Conservation (phyloP, 2,329 filamentous ascomycete species). For the Fusarium buharicum region DNA sequence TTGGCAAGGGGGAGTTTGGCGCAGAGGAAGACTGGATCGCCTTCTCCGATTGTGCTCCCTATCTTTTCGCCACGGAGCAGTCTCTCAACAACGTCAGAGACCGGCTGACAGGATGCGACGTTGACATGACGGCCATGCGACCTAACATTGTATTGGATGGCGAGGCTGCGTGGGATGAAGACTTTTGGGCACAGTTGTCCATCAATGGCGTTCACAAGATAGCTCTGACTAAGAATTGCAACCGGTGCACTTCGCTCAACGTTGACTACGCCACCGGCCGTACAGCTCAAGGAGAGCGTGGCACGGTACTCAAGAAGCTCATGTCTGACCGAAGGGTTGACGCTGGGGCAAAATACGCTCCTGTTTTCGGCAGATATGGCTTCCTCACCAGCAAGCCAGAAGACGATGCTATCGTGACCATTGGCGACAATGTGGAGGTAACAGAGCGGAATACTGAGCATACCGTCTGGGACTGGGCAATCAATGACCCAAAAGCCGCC, state of each 20-base stretch:
- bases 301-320: constrained; percentile 74
- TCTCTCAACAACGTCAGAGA: constrained; percentile 74
- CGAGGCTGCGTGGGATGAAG: constrained; percentile 71
- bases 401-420: constrained; percentile 38
- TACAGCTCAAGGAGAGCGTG: constrained; percentile 64
- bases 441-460: constrained; percentile 61
- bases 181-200: constrained; percentile 74
- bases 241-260: constrained; percentile 74
- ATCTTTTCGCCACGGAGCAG: constrained; percentile 75
- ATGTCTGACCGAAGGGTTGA: constrained; percentile 78
- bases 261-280: constrained; percentile 75
- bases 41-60: constrained; percentile 80
- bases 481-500: constrained; percentile 38
- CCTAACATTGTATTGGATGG: constrained; percentile 77
- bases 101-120: constrained; percentile 60
- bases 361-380: constrained; percentile 78
- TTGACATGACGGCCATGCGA: constrained; percentile 76
- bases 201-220: constrained; percentile 57
- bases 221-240: constrained; percentile 75
- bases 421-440: constrained; percentile 64
- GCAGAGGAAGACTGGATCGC: constrained; percentile 62
- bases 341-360: constrained; percentile 71
- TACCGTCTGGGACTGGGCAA: constrained; percentile 64
- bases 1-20: constrained; percentile 16
- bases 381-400: constrained; percentile 59